A percentile compares a stretch with the other conserved stretches of the same genome.
Evolutionary conservation across 163 green algal genomes (phyloP).

Genomic region (Trebouxiophyceae sp.): DNA sequence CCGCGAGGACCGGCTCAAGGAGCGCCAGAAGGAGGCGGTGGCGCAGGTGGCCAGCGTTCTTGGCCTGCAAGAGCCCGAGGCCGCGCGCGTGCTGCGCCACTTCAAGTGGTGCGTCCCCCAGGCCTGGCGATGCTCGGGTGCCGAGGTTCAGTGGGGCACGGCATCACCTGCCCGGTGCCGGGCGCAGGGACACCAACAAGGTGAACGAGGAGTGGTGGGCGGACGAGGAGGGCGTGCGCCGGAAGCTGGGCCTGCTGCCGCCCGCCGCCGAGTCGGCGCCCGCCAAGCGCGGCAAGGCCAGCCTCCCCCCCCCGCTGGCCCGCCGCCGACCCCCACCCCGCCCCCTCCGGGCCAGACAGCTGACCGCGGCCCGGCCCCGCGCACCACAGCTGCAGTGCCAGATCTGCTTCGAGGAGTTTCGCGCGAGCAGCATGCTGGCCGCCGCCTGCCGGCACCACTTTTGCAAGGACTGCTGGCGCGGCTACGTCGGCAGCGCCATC

Average conservation of each 20-base stretch:
- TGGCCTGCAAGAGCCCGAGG: constrained; percentile 42
- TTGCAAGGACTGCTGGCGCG: constrained; percentile 84
- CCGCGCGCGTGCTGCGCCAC: constrained; percentile 55
- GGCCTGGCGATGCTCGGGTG: not conserved
- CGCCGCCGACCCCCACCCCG: not conserved
- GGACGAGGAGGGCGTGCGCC: constrained; percentile 50
- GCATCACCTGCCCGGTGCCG: not conserved
- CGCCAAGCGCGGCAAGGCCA: not conserved
- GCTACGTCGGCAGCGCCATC: constrained; percentile 76
- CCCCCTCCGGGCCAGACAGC: not conserved
- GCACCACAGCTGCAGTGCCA: constrained; percentile 56
- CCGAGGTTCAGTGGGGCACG: too few relatives aligned
- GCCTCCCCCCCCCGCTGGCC: too few relatives aligned
- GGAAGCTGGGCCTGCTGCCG: constrained; percentile 44
- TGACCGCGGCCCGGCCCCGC: not conserved
- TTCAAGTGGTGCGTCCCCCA: constrained; percentile 62
- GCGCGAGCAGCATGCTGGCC: constrained; percentile 39
- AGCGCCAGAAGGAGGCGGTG: constrained; percentile 37
- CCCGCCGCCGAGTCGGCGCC: not conserved
- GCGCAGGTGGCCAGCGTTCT: constrained; percentile 43
- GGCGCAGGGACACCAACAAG: constrained; percentile 53
- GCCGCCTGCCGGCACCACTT: constrained; percentile 73
- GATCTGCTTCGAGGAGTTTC: constrained; percentile 88
- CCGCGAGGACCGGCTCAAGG: constrained; percentile 14
- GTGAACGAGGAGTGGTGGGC: constrained; percentile 77